Evolutionary conservation across 108 stramenopile species (phyloP).

Genomic region (Nitzschia sp.): DNA sequence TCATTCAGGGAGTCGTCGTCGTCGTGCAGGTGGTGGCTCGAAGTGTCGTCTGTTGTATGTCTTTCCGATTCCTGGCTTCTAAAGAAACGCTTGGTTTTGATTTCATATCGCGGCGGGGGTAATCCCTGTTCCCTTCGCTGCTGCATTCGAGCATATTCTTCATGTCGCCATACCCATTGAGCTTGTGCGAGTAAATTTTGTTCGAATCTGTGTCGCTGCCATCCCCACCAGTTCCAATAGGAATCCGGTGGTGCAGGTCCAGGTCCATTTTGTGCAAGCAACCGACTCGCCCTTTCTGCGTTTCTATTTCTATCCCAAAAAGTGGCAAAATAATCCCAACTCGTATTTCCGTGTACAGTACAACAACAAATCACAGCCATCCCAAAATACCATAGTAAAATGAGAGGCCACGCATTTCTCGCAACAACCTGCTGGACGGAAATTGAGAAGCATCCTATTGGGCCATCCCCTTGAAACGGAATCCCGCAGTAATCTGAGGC

Average conservation of each 20-base stretch:
- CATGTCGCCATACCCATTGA: conserved; percentile 25
- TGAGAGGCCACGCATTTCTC: conserved; percentile 38
- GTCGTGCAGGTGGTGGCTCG: conserved; percentile 3
- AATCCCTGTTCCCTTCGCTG: conserved; percentile 10
- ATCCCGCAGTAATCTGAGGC: conserved; percentile 27
- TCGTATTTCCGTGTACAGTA: conserved; percentile 32
- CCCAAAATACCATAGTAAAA: conserved; percentile 41
- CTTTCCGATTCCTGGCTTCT: conserved; percentile 1
- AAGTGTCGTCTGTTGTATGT: conserved; percentile 7
- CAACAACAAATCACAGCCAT: conserved; percentile 28
- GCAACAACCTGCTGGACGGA: conserved; percentile 25
- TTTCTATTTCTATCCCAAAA: neutral
- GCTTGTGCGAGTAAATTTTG: conserved; percentile 22
- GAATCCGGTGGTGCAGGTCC: neutral
- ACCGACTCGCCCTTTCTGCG: conserved; percentile 7
- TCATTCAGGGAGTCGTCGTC: conserved; percentile 12
- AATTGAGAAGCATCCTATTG: conserved; percentile 16
- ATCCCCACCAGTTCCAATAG: conserved; percentile 4
- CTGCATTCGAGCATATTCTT: conserved; percentile 16
- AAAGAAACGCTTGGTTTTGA: conserved; percentile 23
- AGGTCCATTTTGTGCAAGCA: neutral
- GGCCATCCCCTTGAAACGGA: neutral
- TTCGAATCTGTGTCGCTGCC: conserved; percentile 26
- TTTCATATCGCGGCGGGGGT: conserved; percentile 20
- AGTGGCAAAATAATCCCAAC: conserved; percentile 15